Percentiles rank a stretch among this genome's conserved stretches.
These are phyloP conservation scores for Clonostachys byssicola DNA, from an alignment of 2,329 filamentous ascomycete genomes.

Conservation along the genomic window DNA sequence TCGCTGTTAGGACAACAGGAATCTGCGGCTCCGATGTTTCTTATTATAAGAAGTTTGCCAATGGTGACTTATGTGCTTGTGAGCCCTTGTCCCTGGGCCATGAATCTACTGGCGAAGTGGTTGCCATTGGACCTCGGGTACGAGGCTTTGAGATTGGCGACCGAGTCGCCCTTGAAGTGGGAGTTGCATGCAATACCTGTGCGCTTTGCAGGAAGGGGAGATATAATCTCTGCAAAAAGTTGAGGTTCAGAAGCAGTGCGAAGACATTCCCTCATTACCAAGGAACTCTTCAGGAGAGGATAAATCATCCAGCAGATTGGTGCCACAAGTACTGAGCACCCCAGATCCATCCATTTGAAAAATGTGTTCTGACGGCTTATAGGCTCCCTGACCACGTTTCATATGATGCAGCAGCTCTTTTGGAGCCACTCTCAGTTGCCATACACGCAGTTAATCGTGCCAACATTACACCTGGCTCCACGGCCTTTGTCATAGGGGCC, in stretches of 20 bases:
- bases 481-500: conserved; percentile 60
- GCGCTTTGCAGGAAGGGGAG: conserved; percentile 45
- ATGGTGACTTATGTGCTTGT: conserved; percentile 64
- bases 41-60: conserved; percentile 70
- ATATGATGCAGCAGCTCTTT: conserved; percentile 54
- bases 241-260: conserved; percentile 59
- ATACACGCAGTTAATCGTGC: conserved; percentile 58
- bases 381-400: conserved; percentile 56
- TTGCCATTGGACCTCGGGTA: conserved; percentile 48
- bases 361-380: not conserved
- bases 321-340: conserved; percentile 48
- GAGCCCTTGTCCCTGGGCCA: conserved; percentile 62
- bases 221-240: conserved; percentile 59
- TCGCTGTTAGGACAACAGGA: conserved; percentile 61
- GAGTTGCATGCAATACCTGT: conserved; percentile 48
- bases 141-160: conserved; percentile 49
- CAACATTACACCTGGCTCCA: conserved; percentile 43
- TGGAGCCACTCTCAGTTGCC: conserved; percentile 59
- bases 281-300: conserved; percentile 57
- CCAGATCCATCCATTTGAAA: no score
- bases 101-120: conserved; percentile 56
- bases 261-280: conserved; percentile 62
- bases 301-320: conserved; percentile 59
- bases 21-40: conserved; percentile 69
- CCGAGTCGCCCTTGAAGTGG: conserved; percentile 54